These are phyloP conservation scores for Cucurbita ficifolia DNA, from an alignment of 306 rosid species.

Conservation along the genomic window DNA sequence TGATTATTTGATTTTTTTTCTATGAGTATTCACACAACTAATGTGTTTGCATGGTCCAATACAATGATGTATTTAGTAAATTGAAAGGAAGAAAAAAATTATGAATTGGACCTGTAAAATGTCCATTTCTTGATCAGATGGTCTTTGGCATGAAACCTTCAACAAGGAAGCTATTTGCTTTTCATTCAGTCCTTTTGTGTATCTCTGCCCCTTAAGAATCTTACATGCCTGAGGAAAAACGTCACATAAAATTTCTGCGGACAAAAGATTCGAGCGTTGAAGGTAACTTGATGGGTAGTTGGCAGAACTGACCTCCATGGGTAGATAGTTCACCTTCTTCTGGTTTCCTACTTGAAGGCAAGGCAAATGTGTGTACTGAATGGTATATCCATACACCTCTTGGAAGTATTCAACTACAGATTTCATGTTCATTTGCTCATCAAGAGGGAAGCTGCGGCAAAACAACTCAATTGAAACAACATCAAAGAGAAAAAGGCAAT, in stretches of 20 bases:
- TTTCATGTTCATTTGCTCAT: constrained; percentile 77
- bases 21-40: not conserved
- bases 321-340: constrained; percentile 75
- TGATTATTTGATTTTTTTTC: not conserved
- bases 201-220: constrained; percentile 89
- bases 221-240: constrained; percentile 54
- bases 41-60: not conserved
- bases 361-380: constrained; percentile 85
- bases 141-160: constrained; percentile 93
- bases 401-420: constrained; percentile 81
- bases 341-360: constrained; percentile 89
- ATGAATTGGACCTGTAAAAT: constrained; percentile 51
- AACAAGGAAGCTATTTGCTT: constrained; percentile 77
- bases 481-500: not conserved
- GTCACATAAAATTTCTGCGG: not conserved
- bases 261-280: not conserved
- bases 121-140: constrained; percentile 67
- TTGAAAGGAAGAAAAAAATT: not conserved
- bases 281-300: not conserved
- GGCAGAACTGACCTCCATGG: constrained; percentile 65
- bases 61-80: not conserved
- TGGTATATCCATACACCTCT: constrained; percentile 62
- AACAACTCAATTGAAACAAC: not conserved
- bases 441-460: constrained; percentile 73
- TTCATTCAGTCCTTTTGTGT: constrained; percentile 75